phyloP scores from a whole-genome alignment of 345 rosid species.

The Citrus maxima region DNA sequence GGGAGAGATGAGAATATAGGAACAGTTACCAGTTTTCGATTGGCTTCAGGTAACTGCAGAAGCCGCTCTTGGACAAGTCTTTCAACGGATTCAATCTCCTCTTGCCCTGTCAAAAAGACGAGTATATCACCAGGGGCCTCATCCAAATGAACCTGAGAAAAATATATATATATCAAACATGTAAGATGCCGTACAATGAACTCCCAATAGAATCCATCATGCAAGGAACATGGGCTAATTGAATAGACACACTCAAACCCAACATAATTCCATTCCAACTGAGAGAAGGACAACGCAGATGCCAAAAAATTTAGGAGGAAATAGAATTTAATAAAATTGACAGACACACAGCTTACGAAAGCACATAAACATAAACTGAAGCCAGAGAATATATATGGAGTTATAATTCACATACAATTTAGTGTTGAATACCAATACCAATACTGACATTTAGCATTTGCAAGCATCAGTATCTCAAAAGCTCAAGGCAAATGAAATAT shows the following conservation, averaged over 20 bases:
- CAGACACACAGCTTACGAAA: not conserved
- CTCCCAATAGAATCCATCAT: not conserved
- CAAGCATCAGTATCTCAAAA: not conserved
- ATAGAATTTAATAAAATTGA: not conserved
- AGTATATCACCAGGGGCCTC: conserved; percentile 87
- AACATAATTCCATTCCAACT: not conserved
- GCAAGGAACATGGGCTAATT: not conserved
- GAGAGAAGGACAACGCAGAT: not conserved
- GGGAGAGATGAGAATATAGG: conserved; percentile 90
- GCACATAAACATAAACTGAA: not conserved
- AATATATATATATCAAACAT: not conserved
- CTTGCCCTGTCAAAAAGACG: conserved; percentile 95
- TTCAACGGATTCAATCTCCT: conserved; percentile 89
- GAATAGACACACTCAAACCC: not conserved
- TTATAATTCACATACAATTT: not conserved
- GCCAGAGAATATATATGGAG: not conserved
- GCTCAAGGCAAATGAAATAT: not conserved
- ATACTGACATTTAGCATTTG: not conserved
- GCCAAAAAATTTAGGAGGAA: not conserved
- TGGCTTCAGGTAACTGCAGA: conserved; percentile 58
- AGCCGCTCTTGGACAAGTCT: conserved; percentile 64
- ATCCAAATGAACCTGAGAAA: conserved; percentile 68
- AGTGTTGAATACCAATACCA: not conserved
- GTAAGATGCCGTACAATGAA: conserved; percentile 4
- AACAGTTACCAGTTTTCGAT: conserved; percentile 46